Evolutionary conservation across 805 yeast species (phyloP).

Genomic region (Yamadazyma philogaea): DNA sequence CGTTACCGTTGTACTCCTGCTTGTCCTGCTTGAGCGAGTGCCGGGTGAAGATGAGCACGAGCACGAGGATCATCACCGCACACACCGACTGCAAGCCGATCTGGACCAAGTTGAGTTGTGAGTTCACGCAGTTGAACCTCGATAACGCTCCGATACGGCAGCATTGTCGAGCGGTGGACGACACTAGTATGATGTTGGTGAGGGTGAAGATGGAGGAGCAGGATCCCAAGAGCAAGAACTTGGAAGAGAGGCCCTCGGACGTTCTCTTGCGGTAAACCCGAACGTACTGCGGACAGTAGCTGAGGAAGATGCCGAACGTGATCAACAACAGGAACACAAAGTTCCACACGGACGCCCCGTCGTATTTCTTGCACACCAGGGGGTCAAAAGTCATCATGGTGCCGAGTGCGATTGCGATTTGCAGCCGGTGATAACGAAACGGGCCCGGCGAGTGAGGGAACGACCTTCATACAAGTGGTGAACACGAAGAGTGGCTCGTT

Average conservation of each 20-base stretch:
- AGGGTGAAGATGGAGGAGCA: conserved; percentile 66
- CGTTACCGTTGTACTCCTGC: conserved; percentile 41
- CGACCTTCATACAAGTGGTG: too few species aligned
- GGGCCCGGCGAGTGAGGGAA: too few species aligned
- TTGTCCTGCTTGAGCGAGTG: conserved; percentile 46
- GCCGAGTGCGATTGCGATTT: neutral
- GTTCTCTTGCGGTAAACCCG: conserved; percentile 55
- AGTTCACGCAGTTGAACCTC: conserved; percentile 58
- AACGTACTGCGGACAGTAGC: conserved; percentile 74
- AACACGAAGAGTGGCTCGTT: too few species aligned
- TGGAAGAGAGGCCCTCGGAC: conserved; percentile 77
- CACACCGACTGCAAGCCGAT: conserved; percentile 61
- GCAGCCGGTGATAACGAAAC: neutral
- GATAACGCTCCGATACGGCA: conserved; percentile 45
- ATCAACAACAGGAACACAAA: conserved; percentile 50
- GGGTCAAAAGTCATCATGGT: conserved; percentile 10
- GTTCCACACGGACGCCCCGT: conserved; percentile 48
- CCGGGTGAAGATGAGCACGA: conserved; percentile 50
- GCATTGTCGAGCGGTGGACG: conserved; percentile 61
- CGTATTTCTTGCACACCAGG: conserved; percentile 38
- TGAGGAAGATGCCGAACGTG: conserved; percentile 63
- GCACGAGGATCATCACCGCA: conserved; percentile 53
- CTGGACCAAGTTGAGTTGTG: conserved; percentile 65
- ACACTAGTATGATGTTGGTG: conserved; percentile 61
- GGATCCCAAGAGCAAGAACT: conserved; percentile 67